phyloP scores from a whole-genome alignment of 768 basidiomycete species.

The Podaxis pistillaris region DNA sequence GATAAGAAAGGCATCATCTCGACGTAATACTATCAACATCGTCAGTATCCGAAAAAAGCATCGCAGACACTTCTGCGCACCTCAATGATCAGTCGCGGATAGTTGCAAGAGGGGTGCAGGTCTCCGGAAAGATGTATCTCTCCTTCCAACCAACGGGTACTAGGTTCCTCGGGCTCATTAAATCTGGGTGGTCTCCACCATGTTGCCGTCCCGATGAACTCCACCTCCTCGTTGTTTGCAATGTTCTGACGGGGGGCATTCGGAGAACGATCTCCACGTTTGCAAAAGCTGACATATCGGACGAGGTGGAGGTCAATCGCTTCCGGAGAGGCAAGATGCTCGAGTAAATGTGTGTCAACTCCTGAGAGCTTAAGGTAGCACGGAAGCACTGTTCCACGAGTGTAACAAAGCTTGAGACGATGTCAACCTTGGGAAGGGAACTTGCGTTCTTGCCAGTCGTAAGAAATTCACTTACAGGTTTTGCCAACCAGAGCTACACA shows the following conservation, averaged over 20 bases:
- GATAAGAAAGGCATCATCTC: slow-evolving; percentile 17
- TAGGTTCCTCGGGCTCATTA: slow-evolving; percentile 4
- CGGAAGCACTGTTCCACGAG: slow-evolving; percentile 24
- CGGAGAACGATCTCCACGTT: background rate
- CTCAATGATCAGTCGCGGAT: slow-evolving; percentile 16
- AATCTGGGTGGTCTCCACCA: slow-evolving; percentile 19
- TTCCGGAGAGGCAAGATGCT: slow-evolving; percentile 2
- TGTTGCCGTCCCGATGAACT: slow-evolving; percentile 14
- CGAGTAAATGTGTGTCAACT: slow-evolving; percentile 9
- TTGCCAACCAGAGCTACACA: slow-evolving; percentile 24
- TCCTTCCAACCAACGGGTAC: slow-evolving; percentile 18
- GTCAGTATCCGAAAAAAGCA: background rate
- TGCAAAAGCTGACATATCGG: background rate
- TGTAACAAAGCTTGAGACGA: slow-evolving; percentile 21
- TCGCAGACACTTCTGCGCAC: slow-evolving; percentile 10
- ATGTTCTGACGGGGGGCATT: background rate
- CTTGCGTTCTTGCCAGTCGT: too few species aligned
- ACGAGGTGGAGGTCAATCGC: background rate
- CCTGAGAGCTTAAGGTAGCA: slow-evolving; percentile 21
- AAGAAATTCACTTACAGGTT: slow-evolving; percentile 18
- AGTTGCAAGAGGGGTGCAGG: slow-evolving; percentile 16
- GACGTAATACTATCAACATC: slow-evolving; percentile 16
- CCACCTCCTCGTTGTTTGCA: slow-evolving; percentile 9
- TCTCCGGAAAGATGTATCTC: slow-evolving; percentile 22
- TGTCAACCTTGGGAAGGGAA: background rate